Conservation (phyloP, 345 rosid species). For the Iberis pinnata region DNA sequence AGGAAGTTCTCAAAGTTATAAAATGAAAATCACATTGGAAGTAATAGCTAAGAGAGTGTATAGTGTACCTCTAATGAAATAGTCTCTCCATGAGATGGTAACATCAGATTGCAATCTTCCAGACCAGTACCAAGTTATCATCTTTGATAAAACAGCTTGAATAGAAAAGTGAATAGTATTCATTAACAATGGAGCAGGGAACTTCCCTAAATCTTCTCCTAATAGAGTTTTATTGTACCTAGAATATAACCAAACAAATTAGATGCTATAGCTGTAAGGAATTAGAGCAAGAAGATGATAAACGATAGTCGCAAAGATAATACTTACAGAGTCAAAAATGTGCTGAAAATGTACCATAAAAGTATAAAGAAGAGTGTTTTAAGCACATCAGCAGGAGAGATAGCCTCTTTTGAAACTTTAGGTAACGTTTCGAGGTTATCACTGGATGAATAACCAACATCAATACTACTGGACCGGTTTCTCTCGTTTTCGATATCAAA, state of each 20-base stretch:
- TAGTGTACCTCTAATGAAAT: slow-evolving; percentile 62
- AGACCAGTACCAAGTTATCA: slow-evolving; percentile 81
- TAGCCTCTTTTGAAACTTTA: slow-evolving; percentile 28
- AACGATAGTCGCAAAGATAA: slow-evolving; percentile 7
- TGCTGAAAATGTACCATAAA: slow-evolving; percentile 98
- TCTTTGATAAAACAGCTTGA: slow-evolving; percentile 82
- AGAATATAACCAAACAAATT: slow-evolving; percentile 9
- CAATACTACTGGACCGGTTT: slow-evolving; percentile 30
- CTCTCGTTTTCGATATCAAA: slow-evolving; percentile 47
- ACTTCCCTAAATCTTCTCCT: slow-evolving; percentile 92
- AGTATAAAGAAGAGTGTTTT: slow-evolving; percentile 91
- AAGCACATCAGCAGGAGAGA: slow-evolving; percentile 68
- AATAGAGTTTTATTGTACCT: slow-evolving; percentile 94
- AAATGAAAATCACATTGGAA: not conserved
- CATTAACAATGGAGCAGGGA: slow-evolving; percentile 98
- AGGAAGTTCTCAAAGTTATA: slow-evolving; percentile 1
- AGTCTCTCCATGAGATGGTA: slow-evolving; percentile 79
- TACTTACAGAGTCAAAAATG: slow-evolving; percentile 96
- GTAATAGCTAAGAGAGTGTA: slow-evolving; percentile 3
- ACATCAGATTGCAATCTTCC: slow-evolving; percentile 54
- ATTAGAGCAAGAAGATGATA: not conserved
- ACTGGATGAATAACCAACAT: slow-evolving; percentile 30
- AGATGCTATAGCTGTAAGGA: slow-evolving; percentile 12
- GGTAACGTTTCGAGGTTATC: slow-evolving; percentile 30
- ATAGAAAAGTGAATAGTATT: slow-evolving; percentile 83